Evolutionary conservation across 805 yeast genomes (phyloP), one percentile per base, ranked within the genome.

Genomic region (Candida takata): DNA sequence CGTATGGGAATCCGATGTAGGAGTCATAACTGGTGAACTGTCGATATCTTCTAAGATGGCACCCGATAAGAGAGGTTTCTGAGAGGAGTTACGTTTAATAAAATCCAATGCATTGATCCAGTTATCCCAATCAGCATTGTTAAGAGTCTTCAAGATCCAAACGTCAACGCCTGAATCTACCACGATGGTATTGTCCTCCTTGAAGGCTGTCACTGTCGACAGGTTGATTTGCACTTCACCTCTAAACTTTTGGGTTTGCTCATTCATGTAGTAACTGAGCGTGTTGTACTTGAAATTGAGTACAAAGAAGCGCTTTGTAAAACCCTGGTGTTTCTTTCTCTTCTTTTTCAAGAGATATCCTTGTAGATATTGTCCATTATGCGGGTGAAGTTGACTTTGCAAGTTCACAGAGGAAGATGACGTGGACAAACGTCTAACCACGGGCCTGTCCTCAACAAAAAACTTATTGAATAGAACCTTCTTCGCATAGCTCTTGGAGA

Each of bases 91-190:
- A 15, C 44, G 33, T 34, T 54, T 53, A 25, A 53, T 51, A 28
- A 50, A 51, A 31, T 85, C 80, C 44, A 88, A 72, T 2, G 95
- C 95, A 35, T 77, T 70, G 11, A 82, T 73, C 98, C 98, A 92
- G 6, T 73, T 67, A 24, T 76, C 71, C 70, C 86, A 92, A 44
- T 83, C 88, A 6, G 69, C 65, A 9, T 60, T 58, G 38, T 68
- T 75, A 31, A 67, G 61, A 0, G 97, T 84, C 49, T 83, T 84
- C 41, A 90, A 65, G 26, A 76, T 77, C 97, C 97, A 90, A 8
- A 84, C 78, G 55, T 90, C 97, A 77, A 90, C 79, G 3, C 97
- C 97, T 0, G 97, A 86, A 56, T 92, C 97, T 40, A 92, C 72
- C 31, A 81, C 77, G 29, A 92, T 77, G 49, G 84, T 80, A 35